Evolutionary conservation across 495 filamentous ascomycete species (phyloP), one percentile per base, ranked within the genome.

Genomic region (Penicillium argentinense): DNA sequence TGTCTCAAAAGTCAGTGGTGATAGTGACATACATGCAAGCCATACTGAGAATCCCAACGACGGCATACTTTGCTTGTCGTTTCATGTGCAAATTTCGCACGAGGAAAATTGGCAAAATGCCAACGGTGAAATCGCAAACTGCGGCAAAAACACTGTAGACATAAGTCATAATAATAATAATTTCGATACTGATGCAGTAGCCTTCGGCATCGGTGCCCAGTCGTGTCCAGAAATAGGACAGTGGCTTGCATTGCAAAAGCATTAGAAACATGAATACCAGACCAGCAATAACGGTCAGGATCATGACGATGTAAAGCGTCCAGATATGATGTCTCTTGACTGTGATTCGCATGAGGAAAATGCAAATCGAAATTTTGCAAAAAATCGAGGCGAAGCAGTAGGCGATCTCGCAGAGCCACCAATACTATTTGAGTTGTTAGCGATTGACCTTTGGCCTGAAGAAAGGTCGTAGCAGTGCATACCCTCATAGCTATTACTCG

Each of bases 301-400:
- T 23, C 62, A 72, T 71, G 28, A 75, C 67, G 18, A 32, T 51
- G 24, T 68, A 71, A 1, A 76, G 60, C 11, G 54, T 54, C 59
- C 62, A 70, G 23, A 62, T 67, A 33, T 74, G 72, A 24, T 51
- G 5, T 2, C 45, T 45, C 13, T 45, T 51, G 30, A 72, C 57
- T 4, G 71, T 73, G 46, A 77, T 73, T 37, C 74, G 68, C 60
- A 77, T 46, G 2, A 76, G 47, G 64, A 76, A 75, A 33, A 74
- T 60, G 50, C 68, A 69, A 28, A 75, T 54, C 27, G 73, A 75
- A 24, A 74, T 56, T 41, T 73, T 73, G 53, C 67, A 71, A 11
- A 50, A 48, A 40, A 72, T 60, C 5, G 67, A 69, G 6, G 72
- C 57, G 36, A 76, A 63, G 34, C 70, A 69, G 49, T 70, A 73